A percentile compares a stretch with the other conserved stretches of the same genome.
phyloP scores from a whole-genome alignment of 257 asterid species.

The Scutellaria galericulata region DNA sequence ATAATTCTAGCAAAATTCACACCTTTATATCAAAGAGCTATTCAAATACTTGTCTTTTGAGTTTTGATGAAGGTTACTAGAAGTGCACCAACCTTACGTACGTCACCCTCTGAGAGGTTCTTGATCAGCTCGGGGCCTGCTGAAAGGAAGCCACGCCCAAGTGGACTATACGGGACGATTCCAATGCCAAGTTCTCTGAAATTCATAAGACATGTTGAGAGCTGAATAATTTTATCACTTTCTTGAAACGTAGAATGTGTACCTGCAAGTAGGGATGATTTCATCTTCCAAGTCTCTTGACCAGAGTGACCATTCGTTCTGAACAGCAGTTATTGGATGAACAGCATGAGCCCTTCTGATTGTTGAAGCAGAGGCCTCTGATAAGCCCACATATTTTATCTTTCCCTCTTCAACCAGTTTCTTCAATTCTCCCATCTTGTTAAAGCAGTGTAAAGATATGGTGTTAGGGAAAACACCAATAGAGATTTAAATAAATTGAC shows the following conservation, averaged over 20 bases:
- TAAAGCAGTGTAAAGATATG: neutral
- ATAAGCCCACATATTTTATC: conserved; percentile 69
- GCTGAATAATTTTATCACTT: neutral
- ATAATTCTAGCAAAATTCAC: conserved; percentile 11
- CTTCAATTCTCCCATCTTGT: conserved; percentile 72
- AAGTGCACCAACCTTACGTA: conserved; percentile 37
- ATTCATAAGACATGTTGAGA: conserved; percentile 6
- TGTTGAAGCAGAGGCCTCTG: conserved; percentile 73
- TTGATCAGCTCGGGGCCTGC: conserved; percentile 35
- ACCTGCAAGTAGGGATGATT: conserved; percentile 70
- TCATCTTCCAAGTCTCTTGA: conserved; percentile 65
- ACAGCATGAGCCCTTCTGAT: conserved; percentile 80
- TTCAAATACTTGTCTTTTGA: too few species aligned
- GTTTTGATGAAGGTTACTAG: neutral
- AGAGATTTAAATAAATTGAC: neutral
- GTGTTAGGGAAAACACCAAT: neutral
- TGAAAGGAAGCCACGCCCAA: conserved; percentile 47
- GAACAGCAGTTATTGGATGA: conserved; percentile 74
- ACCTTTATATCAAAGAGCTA: too few species aligned
- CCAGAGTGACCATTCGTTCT: conserved; percentile 71
- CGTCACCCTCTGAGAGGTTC: conserved; percentile 34
- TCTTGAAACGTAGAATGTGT: neutral
- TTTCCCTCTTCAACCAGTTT: conserved; percentile 77
- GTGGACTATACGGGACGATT: conserved; percentile 50
- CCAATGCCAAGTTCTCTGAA: conserved; percentile 52